Conservation (phyloP, 2,329 filamentous ascomycete genomes). For the Colletotrichum euphorbiae region DNA sequence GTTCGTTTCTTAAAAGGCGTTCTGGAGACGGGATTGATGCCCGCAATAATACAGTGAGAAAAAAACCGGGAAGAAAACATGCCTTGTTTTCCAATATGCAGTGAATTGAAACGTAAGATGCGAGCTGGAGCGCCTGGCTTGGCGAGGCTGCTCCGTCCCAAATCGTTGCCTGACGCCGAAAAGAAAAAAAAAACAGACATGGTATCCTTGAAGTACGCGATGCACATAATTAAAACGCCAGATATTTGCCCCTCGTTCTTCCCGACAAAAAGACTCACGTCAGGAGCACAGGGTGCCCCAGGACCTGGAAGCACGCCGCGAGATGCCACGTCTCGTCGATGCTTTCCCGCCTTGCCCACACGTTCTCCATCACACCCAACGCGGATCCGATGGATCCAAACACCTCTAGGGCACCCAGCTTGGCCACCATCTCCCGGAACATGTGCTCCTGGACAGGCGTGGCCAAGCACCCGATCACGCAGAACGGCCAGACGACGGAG, state of each 20-base stretch:
- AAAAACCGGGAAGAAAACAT: not conserved
- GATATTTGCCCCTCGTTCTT: not conserved
- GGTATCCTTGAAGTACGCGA: not conserved
- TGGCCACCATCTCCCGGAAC: conserved; percentile 55
- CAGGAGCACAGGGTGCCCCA: conserved; percentile 54
- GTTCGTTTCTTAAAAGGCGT: not conserved
- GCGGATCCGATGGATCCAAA: conserved; percentile 60
- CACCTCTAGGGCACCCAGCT: conserved; percentile 56
- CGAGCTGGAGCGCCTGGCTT: too few relatives aligned
- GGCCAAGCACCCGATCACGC: conserved; percentile 56
- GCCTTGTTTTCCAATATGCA: not conserved
- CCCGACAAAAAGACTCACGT: conserved; percentile 43
- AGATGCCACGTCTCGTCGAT: conserved; percentile 59
- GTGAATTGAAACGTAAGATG: not conserved
- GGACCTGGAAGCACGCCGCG: conserved; percentile 55
- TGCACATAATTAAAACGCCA: not conserved
- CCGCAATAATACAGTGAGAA: conserved; percentile 20
- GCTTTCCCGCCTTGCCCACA: conserved; percentile 55
- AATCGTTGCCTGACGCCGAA: too few relatives aligned
- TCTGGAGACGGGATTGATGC: conserved; percentile 13
- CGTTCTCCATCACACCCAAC: conserved; percentile 57
- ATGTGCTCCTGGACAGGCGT: conserved; percentile 53
- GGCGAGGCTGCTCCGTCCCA: too few relatives aligned
- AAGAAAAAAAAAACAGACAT: too few relatives aligned
- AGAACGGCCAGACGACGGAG: conserved; percentile 56